A percentile compares a stretch with the other conserved stretches of the same genome.
These are phyloP conservation scores for Brassica carinata DNA, from an alignment of 345 rosid genomes.

Conservation along the genomic window DNA sequence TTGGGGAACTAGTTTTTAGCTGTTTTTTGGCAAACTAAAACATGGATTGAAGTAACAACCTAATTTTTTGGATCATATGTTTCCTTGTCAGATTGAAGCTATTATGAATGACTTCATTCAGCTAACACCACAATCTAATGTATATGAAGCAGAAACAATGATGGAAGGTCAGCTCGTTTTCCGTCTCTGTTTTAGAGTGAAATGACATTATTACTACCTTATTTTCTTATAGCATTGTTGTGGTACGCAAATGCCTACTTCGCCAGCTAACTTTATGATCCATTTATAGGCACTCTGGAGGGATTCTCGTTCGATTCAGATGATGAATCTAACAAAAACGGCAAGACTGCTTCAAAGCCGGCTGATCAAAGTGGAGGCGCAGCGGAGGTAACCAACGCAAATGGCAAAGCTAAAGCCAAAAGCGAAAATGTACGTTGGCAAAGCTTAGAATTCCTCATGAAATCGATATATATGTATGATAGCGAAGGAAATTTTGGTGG, in stretches of 20 bases:
- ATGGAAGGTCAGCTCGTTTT: slow-evolving; percentile 67
- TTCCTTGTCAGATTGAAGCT: slow-evolving; percentile 72
- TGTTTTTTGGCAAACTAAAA: not conserved
- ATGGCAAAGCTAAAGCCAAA: slow-evolving; percentile 66
- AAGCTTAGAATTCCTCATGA: not conserved
- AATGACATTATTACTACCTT: not conserved
- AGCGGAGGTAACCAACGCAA: slow-evolving; percentile 54
- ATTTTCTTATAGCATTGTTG: slow-evolving; percentile 10
- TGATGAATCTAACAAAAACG: slow-evolving; percentile 69
- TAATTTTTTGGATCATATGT: slow-evolving; percentile 20
- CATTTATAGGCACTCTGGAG: slow-evolving; percentile 73
- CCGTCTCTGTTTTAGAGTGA: not conserved
- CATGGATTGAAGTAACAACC: not conserved
- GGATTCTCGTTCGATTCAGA: slow-evolving; percentile 84
- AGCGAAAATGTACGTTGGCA: slow-evolving; percentile 51
- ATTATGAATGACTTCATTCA: slow-evolving; percentile 93
- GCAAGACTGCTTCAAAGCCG: slow-evolving; percentile 50
- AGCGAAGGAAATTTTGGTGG: not conserved
- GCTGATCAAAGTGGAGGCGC: slow-evolving; percentile 55
- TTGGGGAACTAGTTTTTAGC: not conserved
- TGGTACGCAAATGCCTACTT: not conserved
- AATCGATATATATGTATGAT: not conserved
- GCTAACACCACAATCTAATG: slow-evolving; percentile 81
- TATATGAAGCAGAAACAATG: slow-evolving; percentile 88
- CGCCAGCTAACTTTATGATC: slow-evolving; percentile 8